Evolutionary conservation across 139 green algal genomes (phyloP), one percentile per base, ranked within the genome.

Genomic region (Chlorella vulgaris): DNA sequence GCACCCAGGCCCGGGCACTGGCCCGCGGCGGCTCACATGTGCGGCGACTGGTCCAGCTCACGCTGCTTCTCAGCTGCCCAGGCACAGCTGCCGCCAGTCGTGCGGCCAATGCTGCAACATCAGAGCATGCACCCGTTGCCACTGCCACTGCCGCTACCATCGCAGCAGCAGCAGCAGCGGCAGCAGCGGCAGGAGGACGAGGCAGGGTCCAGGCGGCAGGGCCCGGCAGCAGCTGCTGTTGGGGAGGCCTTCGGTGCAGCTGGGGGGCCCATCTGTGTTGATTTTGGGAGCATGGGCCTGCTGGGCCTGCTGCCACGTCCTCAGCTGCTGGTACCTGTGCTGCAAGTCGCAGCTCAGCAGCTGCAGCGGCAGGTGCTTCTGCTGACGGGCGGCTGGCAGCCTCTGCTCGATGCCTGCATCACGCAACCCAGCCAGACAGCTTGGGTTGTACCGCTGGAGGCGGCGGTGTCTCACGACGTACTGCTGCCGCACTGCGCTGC

Each of bases 221-320:
- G 15, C 18, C 4, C 38, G 2, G 3, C 47, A 35, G 70, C n/a
- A n/a, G n/a, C n/a, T n/a, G n/a, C n/a, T n/a, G 63, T 31, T 19
- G 33, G 28, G n/a, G n/a, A 38, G 43, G 60, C 6, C 43, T 28
- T 1, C 1, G 36, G 3, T 69, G 74, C 58, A 71, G 19, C 33
- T 3, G 33, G 19, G 24, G 51, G 31, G 0, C 43, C 78, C 51
- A 24, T 89, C 10, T 69, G 83, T 2, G 78, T 91, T 21, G 88
- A 93, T 74, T 89, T 93, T 77, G 88, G 90, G 76, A 91, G 85
- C 67, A 91, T 90, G 83, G 88, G 88, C 24, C 47, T 33, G 24
- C 74, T 95, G 84, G 91, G 91, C 0, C 86, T 94, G 33, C 60
- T 95, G 7, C 76, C 76, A 4, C 43, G 86, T 5, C 79, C 90